Base-by-base conservation (phyloP, 2,329 filamentous ascomycete species). In the Emergomyces orientalis region DNA sequence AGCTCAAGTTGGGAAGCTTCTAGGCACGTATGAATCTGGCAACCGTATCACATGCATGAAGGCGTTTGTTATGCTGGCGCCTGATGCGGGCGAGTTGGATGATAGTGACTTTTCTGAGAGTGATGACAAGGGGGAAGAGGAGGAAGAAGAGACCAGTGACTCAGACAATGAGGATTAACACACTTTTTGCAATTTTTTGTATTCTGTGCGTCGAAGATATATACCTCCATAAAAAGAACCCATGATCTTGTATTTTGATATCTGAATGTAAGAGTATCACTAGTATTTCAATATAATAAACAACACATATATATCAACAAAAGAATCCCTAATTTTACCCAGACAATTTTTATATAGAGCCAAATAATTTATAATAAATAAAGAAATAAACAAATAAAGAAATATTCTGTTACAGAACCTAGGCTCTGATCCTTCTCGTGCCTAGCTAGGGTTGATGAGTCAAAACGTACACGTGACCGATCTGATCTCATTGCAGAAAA, bases 31-130 rank as follows among this genome's bases (percentile, higher is more conserved):
- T 71, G 88, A 92, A 75, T 96, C 92, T 27, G 86, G 88, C 55
- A 92, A 93, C 73, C 82, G 94, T 63, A 91, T 97, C 68, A 97
- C 92, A 45, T 97, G 94, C 73, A 72, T 97, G 70, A 86, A 86
- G 69, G 88, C 88, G 27, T 97, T 96, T 78, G 79, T 90, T 66
- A 95, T 97, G 90, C 83, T 89, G 74, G 83, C 86, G 69, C 79
- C 76, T 4, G 71, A 72, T 55, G 71, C 74, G 47, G 69, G 82
- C 56, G 85, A 86, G 49, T 82, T 82, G 27, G 79, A 80, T 79
- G 56, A 80, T 82, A 66, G 76, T 75, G 51, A 57, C 27, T 41
- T 57, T 14, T 37, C 54, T 13, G 81, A 69, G 11, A 70, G 70
- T 32, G 69, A 69, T 7, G 67, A 70, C 11, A 22, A 49, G 22